A percentile compares a stretch with the other conserved stretches of the same genome.
Conservation (phyloP, 2,329 filamentous ascomycete species). For the Fusarium ramigenum region DNA sequence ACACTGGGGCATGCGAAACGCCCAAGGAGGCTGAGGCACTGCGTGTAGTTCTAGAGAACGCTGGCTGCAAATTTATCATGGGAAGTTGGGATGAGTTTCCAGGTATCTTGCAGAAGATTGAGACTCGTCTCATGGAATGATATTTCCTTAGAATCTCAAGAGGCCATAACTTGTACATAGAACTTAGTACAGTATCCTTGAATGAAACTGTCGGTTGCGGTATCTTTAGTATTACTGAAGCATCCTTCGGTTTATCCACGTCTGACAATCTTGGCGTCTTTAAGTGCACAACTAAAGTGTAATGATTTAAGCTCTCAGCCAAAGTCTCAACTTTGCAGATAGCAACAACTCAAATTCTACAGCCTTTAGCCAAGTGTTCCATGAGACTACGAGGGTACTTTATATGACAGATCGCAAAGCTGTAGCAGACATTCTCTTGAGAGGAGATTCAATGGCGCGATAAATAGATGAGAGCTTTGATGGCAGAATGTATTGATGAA, state of each 20-base stretch:
- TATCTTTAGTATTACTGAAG: background rate
- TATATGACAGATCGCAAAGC: background rate
- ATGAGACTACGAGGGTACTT: background rate
- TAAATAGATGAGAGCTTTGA: background rate
- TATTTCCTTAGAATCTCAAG: accelerated
- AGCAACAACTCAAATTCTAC: background rate
- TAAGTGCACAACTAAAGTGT: no score
- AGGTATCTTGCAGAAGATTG: background rate
- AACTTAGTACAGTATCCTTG: background rate
- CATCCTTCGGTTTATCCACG: background rate
- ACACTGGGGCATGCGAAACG: background rate
- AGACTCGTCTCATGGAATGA: background rate
- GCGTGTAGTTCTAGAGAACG: background rate
- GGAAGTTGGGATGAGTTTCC: background rate
- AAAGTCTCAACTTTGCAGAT: no score
- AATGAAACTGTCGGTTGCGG: accelerated
- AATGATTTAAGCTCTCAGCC: no score
- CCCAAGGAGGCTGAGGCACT: background rate
- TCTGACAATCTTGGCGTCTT: background rate
- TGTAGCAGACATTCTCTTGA: no score
- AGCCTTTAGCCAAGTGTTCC: background rate
- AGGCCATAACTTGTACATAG: background rate
- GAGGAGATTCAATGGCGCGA: background rate
- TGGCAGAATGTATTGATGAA: accelerated
- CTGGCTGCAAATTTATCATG: background rate